phyloP scores from a whole-genome alignment of 2,329 filamentous ascomycete species.

The Cercospora nicotianae region DNA sequence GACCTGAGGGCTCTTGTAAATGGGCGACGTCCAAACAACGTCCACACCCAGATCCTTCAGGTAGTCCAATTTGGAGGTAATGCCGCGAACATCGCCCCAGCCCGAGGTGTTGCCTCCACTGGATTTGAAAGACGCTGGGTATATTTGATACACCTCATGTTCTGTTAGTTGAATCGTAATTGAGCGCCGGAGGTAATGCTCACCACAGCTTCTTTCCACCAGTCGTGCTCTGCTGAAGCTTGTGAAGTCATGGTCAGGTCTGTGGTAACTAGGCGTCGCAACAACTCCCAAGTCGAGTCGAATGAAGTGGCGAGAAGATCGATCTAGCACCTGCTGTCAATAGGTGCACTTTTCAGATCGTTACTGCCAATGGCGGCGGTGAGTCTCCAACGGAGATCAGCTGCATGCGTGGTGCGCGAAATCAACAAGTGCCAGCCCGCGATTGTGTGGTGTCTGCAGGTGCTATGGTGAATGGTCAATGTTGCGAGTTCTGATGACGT shows the following conservation, averaged over 20 bases:
- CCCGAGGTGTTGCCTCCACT: conserved; percentile 55
- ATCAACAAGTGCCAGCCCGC: neutral
- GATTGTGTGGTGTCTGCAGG: neutral
- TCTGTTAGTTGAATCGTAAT: neutral
- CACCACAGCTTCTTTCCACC: conserved; percentile 43
- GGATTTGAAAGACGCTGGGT: conserved; percentile 60
- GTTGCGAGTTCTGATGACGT: neutral
- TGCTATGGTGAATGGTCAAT: neutral
- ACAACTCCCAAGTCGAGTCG: neutral
- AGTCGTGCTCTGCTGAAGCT: conserved; percentile 19
- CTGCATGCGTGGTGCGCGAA: neutral
- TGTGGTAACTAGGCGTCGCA: neutral
- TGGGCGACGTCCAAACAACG: conserved; percentile 66
- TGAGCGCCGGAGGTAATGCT: neutral
- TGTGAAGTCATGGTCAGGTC: neutral
- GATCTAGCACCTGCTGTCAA: neutral
- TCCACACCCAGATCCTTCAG: conserved; percentile 63
- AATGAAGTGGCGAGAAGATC: neutral
- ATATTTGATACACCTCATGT: conserved; percentile 50
- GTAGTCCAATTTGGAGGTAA: conserved; percentile 65
- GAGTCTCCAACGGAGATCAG: neutral
- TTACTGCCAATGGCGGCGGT: neutral
- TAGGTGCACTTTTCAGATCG: neutral
- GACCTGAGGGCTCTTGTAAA: conserved; percentile 44
- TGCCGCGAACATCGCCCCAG: conserved; percentile 65